phyloP scores from a whole-genome alignment of 2,329 filamentous ascomycete genomes.

The Coniella lustricola region DNA sequence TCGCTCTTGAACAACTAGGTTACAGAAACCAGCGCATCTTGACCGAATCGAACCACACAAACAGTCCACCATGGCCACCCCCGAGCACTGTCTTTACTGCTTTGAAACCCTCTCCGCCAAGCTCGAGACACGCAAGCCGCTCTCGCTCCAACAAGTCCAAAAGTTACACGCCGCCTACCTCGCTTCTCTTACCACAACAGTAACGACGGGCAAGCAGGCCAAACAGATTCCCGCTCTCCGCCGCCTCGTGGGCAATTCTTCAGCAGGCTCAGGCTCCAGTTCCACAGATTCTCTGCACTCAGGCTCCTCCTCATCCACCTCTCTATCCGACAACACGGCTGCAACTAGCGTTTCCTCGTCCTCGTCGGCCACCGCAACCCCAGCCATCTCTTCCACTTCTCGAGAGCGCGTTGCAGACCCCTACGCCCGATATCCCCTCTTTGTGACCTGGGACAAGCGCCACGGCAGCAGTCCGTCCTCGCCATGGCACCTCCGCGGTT shows the following conservation, averaged over 20 bases:
- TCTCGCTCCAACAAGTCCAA: slow-evolving; percentile 63
- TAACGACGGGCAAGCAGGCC: slow-evolving; percentile 9
- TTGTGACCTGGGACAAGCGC: slow-evolving; percentile 85
- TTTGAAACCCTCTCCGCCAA: slow-evolving; percentile 79
- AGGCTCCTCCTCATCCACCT: slow-evolving; percentile 26
- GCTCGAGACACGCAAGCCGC: slow-evolving; percentile 61
- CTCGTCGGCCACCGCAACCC: slow-evolving; percentile 23
- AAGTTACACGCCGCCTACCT: slow-evolving; percentile 49
- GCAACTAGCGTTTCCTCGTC: slow-evolving; percentile 27
- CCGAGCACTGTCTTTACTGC: slow-evolving; percentile 83
- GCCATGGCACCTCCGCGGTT: slow-evolving; percentile 70
- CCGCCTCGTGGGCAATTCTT: slow-evolving; percentile 30
- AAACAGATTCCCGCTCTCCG: slow-evolving; percentile 36
- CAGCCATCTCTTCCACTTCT: slow-evolving; percentile 23
- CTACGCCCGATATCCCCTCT: slow-evolving; percentile 61
- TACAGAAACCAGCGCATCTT: too few species aligned
- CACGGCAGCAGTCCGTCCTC: slow-evolving; percentile 39
- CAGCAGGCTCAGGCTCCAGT: slow-evolving; percentile 6
- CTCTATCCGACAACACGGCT: slow-evolving; percentile 23
- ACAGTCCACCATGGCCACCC: slow-evolving; percentile 61
- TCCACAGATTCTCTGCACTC: slow-evolving; percentile 25
- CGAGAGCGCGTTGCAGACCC: slow-evolving; percentile 22
- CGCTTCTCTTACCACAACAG: slow-evolving; percentile 17
- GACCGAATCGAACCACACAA: background rate
- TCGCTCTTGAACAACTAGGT: too few species aligned